phyloP scores from a whole-genome alignment of 2,329 filamentous ascomycete species.

The Hirsutella thompsonii region DNA sequence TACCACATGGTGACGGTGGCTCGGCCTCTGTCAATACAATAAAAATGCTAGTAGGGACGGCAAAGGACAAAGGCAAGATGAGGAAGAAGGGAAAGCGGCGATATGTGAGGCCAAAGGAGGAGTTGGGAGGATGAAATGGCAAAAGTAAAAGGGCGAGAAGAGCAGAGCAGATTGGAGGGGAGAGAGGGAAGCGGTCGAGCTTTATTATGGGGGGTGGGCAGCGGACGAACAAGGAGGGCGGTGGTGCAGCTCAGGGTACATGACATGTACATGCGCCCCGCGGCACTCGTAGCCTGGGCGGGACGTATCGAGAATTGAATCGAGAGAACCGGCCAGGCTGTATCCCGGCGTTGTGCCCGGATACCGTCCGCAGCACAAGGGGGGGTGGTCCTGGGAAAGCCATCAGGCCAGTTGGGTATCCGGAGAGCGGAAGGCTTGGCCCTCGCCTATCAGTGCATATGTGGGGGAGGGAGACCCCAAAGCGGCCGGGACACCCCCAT shows the following conservation, averaged over 20 bases:
- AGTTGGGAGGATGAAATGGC: background rate
- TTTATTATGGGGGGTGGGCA: background rate
- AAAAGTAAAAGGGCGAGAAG: background rate
- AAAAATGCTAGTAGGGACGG: background rate
- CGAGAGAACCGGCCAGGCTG: no score
- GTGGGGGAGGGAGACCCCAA: background rate
- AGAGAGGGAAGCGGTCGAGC: background rate
- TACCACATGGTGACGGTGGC: slow-evolving; percentile 12
- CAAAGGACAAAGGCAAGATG: background rate
- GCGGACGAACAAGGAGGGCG: background rate
- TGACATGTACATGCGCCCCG: no score
- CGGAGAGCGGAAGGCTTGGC: no score
- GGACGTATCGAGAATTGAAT: no score
- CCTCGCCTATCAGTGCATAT: background rate
- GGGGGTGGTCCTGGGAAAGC: no score
- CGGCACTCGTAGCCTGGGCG: no score
- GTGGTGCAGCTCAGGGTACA: background rate
- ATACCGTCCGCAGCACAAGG: no score
- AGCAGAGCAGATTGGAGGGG: background rate
- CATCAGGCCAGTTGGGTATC: no score
- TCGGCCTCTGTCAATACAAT: slow-evolving; percentile 4
- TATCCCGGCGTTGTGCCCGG: no score
- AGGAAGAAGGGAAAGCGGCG: slow-evolving; percentile 1
- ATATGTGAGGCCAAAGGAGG: slow-evolving; percentile 1
- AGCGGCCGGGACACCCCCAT: background rate